phyloP scores from a whole-genome alignment of 1,284 basidiomycete genomes.

The Puccinia polysora region DNA sequence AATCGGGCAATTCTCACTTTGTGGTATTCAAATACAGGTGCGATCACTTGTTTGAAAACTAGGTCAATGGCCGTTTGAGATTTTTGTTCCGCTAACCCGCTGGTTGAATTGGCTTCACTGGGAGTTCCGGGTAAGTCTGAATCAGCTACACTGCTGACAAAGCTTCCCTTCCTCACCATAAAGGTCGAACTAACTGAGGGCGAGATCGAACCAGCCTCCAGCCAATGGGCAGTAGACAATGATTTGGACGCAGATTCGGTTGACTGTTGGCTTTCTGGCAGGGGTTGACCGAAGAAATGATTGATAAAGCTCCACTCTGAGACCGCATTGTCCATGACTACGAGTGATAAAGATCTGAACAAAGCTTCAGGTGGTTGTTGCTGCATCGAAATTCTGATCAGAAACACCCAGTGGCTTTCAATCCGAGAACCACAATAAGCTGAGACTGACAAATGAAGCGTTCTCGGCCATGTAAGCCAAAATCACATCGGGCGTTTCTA shows the following conservation, averaged over 20 bases:
- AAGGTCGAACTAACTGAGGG: constrained; percentile 26
- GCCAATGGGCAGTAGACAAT: background rate
- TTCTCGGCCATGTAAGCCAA: constrained; percentile 81
- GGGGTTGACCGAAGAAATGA: constrained; percentile 64
- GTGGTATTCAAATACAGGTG: constrained; percentile 76
- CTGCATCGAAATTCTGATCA: constrained; percentile 55
- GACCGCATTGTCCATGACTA: constrained; percentile 86
- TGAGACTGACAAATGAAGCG: constrained; percentile 65
- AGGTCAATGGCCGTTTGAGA: constrained; percentile 53
- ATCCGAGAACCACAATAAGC: background rate
- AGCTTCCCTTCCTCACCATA: constrained; percentile 44
- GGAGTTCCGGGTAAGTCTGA: constrained; percentile 23
- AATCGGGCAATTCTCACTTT: too few species aligned
- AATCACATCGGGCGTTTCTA: constrained; percentile 73
- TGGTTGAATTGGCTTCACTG: constrained; percentile 16
- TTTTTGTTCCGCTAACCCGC: constrained; percentile 55
- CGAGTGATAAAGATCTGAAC: constrained; percentile 74
- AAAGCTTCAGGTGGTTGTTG: constrained; percentile 75
- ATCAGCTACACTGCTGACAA: constrained; percentile 57
- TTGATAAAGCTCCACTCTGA: constrained; percentile 82
- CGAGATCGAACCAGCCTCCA: constrained; percentile 9
- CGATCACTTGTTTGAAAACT: constrained; percentile 84
- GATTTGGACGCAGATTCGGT: constrained; percentile 11
- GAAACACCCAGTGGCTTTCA: background rate
- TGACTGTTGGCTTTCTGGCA: constrained; percentile 33